Conservation (phyloP, 805 yeast species). For the Candida schatavii region DNA sequence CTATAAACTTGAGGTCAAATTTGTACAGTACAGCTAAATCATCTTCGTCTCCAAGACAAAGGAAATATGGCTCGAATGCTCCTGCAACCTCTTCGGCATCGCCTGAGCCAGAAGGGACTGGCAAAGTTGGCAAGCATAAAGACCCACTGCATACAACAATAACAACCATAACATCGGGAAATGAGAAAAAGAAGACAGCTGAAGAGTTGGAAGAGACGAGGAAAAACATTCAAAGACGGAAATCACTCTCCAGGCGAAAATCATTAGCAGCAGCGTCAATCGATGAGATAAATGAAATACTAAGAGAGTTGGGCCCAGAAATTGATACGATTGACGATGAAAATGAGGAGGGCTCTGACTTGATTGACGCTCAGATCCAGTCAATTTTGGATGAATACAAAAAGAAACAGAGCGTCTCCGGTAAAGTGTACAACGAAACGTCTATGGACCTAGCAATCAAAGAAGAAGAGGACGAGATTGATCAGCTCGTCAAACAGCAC, state of each 20-base stretch:
- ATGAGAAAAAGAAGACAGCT: background rate
- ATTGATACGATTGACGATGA: conserved; percentile 29
- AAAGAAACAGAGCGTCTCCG: conserved; percentile 10
- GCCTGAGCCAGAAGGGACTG: background rate
- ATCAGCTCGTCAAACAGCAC: conserved; percentile 32
- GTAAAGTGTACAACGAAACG: conserved; percentile 1
- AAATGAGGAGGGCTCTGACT: conserved; percentile 22
- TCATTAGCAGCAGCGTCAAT: conserved; percentile 36
- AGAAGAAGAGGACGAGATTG: conserved; percentile 36
- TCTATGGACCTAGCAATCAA: conserved; percentile 14
- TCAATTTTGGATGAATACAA: conserved; percentile 26
- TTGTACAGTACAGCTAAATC: conserved; percentile 33
- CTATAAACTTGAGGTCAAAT: conserved; percentile 52
- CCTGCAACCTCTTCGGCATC: background rate
- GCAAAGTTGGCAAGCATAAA: background rate
- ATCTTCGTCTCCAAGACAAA: conserved; percentile 14
- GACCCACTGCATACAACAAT: no score
- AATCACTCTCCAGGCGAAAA: conserved; percentile 36
- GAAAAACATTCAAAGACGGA: conserved; percentile 23
- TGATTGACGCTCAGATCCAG: conserved; percentile 31
- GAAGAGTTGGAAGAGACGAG: conserved; percentile 9
- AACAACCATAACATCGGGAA: no score
- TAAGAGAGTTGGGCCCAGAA: conserved; percentile 34
- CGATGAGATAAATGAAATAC: conserved; percentile 37
- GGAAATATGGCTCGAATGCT: background rate